Evolutionary conservation across 345 rosid genomes (phyloP), one percentile per base, ranked within the genome.

Genomic region (Combretum micranthum): DNA sequence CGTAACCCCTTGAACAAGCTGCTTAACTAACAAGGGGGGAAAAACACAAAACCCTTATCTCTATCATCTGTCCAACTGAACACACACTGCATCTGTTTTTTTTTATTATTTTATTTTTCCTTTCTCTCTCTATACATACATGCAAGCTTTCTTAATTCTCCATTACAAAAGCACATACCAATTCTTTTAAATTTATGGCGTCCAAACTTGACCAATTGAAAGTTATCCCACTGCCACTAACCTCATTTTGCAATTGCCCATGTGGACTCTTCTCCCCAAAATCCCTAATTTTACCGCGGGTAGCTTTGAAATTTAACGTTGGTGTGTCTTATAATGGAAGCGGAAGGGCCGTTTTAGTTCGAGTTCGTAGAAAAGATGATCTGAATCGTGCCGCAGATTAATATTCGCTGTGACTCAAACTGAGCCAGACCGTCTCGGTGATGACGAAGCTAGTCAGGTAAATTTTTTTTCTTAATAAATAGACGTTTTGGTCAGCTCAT

Each of bases 351-450:
- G 15, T 22, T 4, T 26, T 49, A 42, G 42, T 68, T 64, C 75
- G 61, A 42, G 62, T 59, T 22, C 74, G 64, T 47, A 52, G 25
- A 12, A 48, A 45, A 32, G 17, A 68, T 20, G 47, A 72, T 73
- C 44, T 64, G 20, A 23, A 68, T 32, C 60, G 57, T n/a, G n/a
- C 60, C 86, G 76, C 60, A 72, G 68, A 50, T 15, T 81, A 26
- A 50, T 78, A 53, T 64, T 75, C 0, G 83, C 88, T 37, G 69
- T 75, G 16, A 56, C 81, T 39, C 76, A 80, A 48, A 69, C 80
- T 50, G 88, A 86, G 59, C 60, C 74, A 6, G 78, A 75, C 71
- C 68, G 64, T 16, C 19, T 78, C 59, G 82, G 68, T 39, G 83
- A 84, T 44, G 73, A 49, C 59, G 57, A 60, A 42, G 63, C 68